Percentiles rank a stretch among this genome's conserved stretches.
These are phyloP conservation scores for Rhynchosporium secalis DNA, from an alignment of 2,329 filamentous ascomycete species.

Conservation along the genomic window DNA sequence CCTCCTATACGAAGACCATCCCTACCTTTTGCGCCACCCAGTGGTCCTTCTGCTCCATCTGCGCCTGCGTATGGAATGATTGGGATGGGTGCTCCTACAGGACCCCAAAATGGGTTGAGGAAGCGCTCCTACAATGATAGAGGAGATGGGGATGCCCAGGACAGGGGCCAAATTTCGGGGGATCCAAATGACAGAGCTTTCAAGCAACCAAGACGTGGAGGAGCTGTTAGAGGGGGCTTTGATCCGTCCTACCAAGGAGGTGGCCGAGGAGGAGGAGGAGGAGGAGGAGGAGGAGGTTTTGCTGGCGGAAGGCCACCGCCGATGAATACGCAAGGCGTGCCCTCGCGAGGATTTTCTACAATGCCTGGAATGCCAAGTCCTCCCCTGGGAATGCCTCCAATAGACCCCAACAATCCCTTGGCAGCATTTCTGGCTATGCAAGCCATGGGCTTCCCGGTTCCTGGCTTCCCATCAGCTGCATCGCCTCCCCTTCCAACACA, in stretches of 20 bases:
- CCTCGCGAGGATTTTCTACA: conserved; percentile 25
- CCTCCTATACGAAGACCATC: conserved; percentile 39
- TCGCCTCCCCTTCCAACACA: conserved; percentile 27
- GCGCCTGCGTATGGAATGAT: conserved; percentile 30
- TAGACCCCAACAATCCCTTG: conserved; percentile 62
- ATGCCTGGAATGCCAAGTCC: conserved; percentile 36
- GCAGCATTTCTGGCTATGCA: conserved; percentile 63
- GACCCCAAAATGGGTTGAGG: conserved; percentile 37
- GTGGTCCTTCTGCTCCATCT: conserved; percentile 34
- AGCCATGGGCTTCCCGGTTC: conserved; percentile 52
- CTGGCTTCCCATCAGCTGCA: conserved; percentile 38
- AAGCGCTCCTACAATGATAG: conserved; percentile 60
- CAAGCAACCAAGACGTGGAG: conserved; percentile 62
- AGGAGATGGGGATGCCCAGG: conserved; percentile 45
- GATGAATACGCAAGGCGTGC: conserved; percentile 28
- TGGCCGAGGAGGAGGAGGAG: conserved; percentile 39
- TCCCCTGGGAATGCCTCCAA: conserved; percentile 45
- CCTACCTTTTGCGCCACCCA: conserved; percentile 34
- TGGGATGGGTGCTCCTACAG: conserved; percentile 30
- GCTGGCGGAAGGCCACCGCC: conserved; percentile 24
- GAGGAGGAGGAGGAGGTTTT: conserved; percentile 32
- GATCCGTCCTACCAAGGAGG: conserved; percentile 36
- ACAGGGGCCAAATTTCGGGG: conserved; percentile 38
- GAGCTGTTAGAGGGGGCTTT: conserved; percentile 41
- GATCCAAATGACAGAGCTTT: conserved; percentile 47